Evolutionary conservation across 805 yeast genomes (phyloP), one percentile per base, ranked within the genome.

Genomic region (Starmerella ratchasimensis): DNA sequence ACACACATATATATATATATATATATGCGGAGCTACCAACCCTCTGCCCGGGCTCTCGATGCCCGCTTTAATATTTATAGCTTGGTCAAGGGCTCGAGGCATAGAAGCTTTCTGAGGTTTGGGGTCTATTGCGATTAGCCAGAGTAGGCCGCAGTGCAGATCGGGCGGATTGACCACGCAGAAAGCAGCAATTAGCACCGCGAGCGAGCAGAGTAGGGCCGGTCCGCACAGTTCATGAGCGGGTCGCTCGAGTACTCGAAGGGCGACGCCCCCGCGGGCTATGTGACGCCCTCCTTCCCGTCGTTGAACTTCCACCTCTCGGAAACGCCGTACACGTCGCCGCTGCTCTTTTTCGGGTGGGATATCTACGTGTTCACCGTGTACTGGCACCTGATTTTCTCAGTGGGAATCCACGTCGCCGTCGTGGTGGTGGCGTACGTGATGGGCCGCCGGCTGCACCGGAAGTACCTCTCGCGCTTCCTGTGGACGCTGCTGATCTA

Each of bases 351-450:
- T 59, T 71, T 73, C 49, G 60, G 75, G 1, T 46, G 54, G 14
- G 95, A 83, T 50, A 72, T 88, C 13, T 86, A 94, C 90, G 60
- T 58, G 46, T 88, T 81, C 64, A 81, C 94, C 0, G 64, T 82
- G 8, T 68, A 61, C 48, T 88, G 98, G 97, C 68, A 79, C 11
- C 49, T 88, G 33, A 75, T 84, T 7, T 60, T 81, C 46, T 77
- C 72, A 54, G 63, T 64, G 1, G 72, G 67, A 1, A 68, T 80
- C 41, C 82, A 83, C 55, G 52, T 64, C 1, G 61, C 71, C 0
- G 77, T 86, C 0, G 93, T 90, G 0, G 29, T 63, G 0, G 59
- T 76, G 45, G 84, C 90, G 3, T 62, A 69, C 20, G 5, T 22
- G 4, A 41, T 69, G 19, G 63, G 69, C 28, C 72, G 66, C 41